phyloP scores from a whole-genome alignment of 306 rosid species.

The Luffa acutangula region DNA sequence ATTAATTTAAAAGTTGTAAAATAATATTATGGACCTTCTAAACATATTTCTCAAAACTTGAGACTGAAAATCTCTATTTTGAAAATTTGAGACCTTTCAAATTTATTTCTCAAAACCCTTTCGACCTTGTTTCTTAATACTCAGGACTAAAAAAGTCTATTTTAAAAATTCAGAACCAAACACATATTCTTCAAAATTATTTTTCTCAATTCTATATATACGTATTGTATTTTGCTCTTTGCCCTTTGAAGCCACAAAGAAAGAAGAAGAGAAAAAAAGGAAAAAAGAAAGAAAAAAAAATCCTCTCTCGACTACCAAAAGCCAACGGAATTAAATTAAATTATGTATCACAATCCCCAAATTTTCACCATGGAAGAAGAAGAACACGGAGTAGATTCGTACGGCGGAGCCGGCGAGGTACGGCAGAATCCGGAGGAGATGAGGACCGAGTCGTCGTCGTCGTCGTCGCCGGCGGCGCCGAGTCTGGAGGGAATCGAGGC shows the following conservation, averaged over 20 bases:
- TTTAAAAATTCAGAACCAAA: no score
- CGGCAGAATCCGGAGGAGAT: background rate
- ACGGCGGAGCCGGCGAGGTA: background rate
- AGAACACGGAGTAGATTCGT: background rate
- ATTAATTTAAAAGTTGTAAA: no score
- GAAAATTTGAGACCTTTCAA: no score
- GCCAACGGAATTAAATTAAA: background rate
- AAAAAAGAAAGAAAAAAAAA: background rate
- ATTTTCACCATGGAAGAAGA: background rate
- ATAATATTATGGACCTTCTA: no score
- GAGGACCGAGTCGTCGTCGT: background rate
- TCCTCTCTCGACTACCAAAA: background rate
- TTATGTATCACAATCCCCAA: background rate
- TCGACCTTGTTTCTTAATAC: no score
- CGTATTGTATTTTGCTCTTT: background rate
- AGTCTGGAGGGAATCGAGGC: conserved; percentile 29
- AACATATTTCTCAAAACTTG: no score
- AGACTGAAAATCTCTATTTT: no score
- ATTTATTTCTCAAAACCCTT: no score
- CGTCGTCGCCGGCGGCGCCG: background rate
- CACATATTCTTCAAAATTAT: no score
- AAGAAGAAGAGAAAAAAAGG: background rate
- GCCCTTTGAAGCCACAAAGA: background rate
- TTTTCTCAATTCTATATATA: background rate
- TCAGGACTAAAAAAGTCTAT: no score